Base-by-base conservation (phyloP, 1,284 basidiomycete genomes). In the Ustilago loliicola region DNA sequence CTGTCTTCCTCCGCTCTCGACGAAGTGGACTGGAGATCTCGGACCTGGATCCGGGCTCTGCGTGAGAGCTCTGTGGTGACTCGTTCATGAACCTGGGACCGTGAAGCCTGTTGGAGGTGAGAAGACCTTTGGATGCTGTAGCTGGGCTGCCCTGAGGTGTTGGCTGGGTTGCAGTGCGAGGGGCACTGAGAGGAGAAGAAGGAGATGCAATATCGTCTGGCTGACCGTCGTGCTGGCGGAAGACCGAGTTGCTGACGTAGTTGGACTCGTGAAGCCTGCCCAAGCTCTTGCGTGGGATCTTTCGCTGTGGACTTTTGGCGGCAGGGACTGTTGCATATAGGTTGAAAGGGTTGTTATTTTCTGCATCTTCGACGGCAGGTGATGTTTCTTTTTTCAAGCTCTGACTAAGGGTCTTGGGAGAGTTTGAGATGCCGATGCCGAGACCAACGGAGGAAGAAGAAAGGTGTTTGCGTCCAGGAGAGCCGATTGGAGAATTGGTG, bases 81-180 rank as follows among this genome's bases (percentile, higher is more conserved):
- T 15, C 63, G 9, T 56, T 42, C 67, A 70, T 72, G 54, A 66
- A 62, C 21, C 81, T 68, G 5, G 94, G 94, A 2, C 94, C 95
- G 78, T 93, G 92, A 59, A 95, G 89, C 40, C 94, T 90, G 77
- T 91, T 91, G 0, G 93, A 93, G 25, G 93, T 92, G 54, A 95
- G 90, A 0, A 91, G 91, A 4, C 93, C 91, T 92, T 91, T 8
- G 88, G 83, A 48, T n/a, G 55, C 40, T 3, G 64, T 50, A 1
- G 64, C 50, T 11, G 69, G 62, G 30, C 61, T 63, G 11, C 40
- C 21, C 27, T 38, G 57, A 0, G 34, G 38, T 32, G 69, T 15
- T 3, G 52, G 30, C 23, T 58, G 50, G 19, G 25, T 52, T 15
- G 59, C 32, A 34, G 34, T 25, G 32, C 59, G 66, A 38, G 66